A percentile compares a stretch with the other conserved stretches of the same genome.
These are phyloP conservation scores for Globisporangium camurandrum DNA, from an alignment of 352 stramenopile genomes.

Conservation along the genomic window DNA sequence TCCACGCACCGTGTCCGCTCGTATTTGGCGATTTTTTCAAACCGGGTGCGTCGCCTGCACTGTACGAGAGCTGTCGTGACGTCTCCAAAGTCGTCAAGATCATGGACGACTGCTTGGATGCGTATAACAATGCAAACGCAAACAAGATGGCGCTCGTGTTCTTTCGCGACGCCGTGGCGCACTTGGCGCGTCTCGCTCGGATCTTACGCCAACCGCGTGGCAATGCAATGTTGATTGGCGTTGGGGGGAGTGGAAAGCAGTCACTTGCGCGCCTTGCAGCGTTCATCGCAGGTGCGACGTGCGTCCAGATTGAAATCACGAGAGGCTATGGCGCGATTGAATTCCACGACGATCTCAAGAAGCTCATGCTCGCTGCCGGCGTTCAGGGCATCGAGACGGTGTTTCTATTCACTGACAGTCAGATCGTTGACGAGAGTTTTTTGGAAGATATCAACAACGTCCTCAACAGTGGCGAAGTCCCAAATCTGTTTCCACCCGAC, in stretches of 20 bases:
- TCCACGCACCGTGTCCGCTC: slow-evolving; percentile 81
- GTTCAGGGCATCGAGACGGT: slow-evolving; percentile 71
- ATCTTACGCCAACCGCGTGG: slow-evolving; percentile 90
- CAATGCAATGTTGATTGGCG: slow-evolving; percentile 95
- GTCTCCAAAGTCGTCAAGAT: slow-evolving; percentile 73
- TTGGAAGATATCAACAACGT: slow-evolving; percentile 96
- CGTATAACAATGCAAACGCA: slow-evolving; percentile 91
- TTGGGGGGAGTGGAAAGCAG: slow-evolving; percentile 92
- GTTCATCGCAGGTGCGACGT: slow-evolving; percentile 90
- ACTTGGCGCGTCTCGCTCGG: slow-evolving; percentile 83
- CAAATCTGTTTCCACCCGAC: slow-evolving; percentile 90
- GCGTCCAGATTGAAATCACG: slow-evolving; percentile 91
- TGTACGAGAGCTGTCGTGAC: slow-evolving; percentile 86
- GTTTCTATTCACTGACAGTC: slow-evolving; percentile 94
- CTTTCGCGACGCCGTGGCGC: slow-evolving; percentile 90
- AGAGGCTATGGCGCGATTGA: slow-evolving; percentile 84
- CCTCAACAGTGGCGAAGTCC: slow-evolving; percentile 95
- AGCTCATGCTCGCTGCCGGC: slow-evolving; percentile 90
- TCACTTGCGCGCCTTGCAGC: slow-evolving; percentile 86
- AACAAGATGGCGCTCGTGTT: slow-evolving; percentile 97
- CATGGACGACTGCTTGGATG: slow-evolving; percentile 90
- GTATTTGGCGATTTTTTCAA: slow-evolving; percentile 92
- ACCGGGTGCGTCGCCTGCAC: slow-evolving; percentile 52
- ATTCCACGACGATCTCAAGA: slow-evolving; percentile 91
- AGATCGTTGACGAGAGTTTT: slow-evolving; percentile 93